Percentiles rank a stretch among this genome's conserved stretches.
These are phyloP conservation scores for Podospora pseudopauciseta DNA, from an alignment of 495 filamentous ascomycete species.

Conservation along the genomic window DNA sequence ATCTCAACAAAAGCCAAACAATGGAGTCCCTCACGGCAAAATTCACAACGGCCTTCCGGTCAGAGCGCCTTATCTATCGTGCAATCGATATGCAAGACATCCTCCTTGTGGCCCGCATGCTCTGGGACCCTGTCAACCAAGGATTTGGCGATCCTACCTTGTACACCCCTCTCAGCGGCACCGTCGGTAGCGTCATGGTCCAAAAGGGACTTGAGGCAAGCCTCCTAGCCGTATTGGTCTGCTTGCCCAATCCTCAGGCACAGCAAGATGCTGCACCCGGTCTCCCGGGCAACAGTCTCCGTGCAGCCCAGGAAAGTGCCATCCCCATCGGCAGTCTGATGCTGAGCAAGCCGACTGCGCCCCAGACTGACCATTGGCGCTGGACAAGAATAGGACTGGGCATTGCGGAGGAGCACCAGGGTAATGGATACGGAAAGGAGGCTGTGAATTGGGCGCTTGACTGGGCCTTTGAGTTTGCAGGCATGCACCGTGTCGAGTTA, in stretches of 20 bases:
- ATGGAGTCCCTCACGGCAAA: slow-evolving; percentile 11
- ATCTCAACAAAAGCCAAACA: slow-evolving; percentile 4
- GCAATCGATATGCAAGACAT: slow-evolving; percentile 26
- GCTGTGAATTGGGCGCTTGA: slow-evolving; percentile 46
- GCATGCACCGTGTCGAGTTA: slow-evolving; percentile 39
- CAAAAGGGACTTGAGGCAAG: slow-evolving; percentile 17
- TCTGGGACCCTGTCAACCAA: slow-evolving; percentile 15
- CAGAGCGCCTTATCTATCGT: slow-evolving; percentile 34
- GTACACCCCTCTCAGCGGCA: slow-evolving; percentile 8
- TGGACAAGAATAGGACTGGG: slow-evolving; percentile 34
- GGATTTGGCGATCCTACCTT: slow-evolving; percentile 21
- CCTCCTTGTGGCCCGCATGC: slow-evolving; percentile 15
- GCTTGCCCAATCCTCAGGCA: slow-evolving; percentile 18
- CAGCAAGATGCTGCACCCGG: neutral
- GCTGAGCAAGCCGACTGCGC: slow-evolving; percentile 16
- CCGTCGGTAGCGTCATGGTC: slow-evolving; percentile 12
- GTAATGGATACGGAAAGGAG: slow-evolving; percentile 47
- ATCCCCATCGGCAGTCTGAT: slow-evolving; percentile 27
- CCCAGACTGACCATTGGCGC: slow-evolving; percentile 31
- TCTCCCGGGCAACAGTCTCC: neutral
- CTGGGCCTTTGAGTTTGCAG: slow-evolving; percentile 42
- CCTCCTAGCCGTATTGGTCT: slow-evolving; percentile 35
- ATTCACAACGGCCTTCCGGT: slow-evolving; percentile 23
- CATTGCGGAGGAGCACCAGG: slow-evolving; percentile 33
- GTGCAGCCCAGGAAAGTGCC: slow-evolving; percentile 8